Evolutionary conservation across 139 green algal genomes (phyloP).

Genomic region (Haematococcus lacustris): DNA sequence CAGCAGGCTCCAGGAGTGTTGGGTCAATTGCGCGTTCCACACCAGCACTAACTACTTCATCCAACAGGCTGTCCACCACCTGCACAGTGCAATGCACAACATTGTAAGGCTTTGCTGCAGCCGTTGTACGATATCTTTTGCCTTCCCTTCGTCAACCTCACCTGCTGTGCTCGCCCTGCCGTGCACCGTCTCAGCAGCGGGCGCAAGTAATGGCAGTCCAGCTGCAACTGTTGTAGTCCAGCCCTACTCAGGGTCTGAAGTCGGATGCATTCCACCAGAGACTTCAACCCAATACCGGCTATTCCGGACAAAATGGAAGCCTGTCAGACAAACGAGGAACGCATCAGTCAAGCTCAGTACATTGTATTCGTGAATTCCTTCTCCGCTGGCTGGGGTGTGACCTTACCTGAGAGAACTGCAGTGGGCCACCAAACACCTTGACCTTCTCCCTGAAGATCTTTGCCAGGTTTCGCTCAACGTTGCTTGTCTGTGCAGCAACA

Average conservation of each 20-base stretch:
- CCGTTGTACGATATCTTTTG: no score
- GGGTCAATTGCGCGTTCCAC: conserved; percentile 66
- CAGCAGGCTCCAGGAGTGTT: conserved; percentile 54
- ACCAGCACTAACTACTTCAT: conserved; percentile 69
- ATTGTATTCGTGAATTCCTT: no score
- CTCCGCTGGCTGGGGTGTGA: no score
- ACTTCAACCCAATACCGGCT: no score
- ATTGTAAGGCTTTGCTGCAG: no score
- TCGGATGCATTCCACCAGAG: conserved; percentile 57
- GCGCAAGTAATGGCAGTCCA: conserved; percentile 71
- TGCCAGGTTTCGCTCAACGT: conserved; percentile 62
- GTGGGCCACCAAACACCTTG: conserved; percentile 17
- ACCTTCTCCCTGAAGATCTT: conserved; percentile 59
- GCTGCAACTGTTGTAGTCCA: conserved; percentile 74
- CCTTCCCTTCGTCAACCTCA: background rate
- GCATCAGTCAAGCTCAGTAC: no score
- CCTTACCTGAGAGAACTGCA: conserved; percentile 28
- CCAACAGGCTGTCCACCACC: conserved; percentile 50
- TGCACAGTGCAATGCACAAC: no score
- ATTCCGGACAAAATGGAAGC: no score
- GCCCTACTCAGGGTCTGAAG: conserved; percentile 46
- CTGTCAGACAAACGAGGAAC: no score
- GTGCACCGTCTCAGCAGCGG: conserved; percentile 42
- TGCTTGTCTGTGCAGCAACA: conserved; percentile 39
- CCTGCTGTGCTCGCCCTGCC: conserved; percentile 13